Conservation (phyloP, 2,329 filamentous ascomycete genomes). For the Colletotrichum navitas region DNA sequence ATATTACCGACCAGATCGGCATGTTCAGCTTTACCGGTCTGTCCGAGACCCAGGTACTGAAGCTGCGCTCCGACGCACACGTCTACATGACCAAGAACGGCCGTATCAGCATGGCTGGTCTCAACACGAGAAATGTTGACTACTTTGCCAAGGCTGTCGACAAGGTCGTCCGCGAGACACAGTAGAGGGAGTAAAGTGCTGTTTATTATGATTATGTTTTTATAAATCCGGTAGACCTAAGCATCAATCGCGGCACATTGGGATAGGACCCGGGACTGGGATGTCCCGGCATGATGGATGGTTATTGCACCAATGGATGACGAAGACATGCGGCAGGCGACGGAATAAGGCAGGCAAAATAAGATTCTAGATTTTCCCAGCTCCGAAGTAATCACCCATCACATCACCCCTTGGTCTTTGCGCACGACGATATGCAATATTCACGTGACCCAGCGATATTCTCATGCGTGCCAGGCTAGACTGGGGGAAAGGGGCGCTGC, state of each 20-base stretch:
- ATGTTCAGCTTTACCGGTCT: slow-evolving; percentile 98
- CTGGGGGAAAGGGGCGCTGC: background rate
- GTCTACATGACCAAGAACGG: slow-evolving; percentile 98
- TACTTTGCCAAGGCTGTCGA: slow-evolving; percentile 94
- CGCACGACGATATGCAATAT: too few species aligned
- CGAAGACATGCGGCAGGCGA: slow-evolving; percentile 22
- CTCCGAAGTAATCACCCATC: slow-evolving; percentile 27
- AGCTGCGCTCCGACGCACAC: slow-evolving; percentile 77
- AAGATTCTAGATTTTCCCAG: slow-evolving; percentile 33
- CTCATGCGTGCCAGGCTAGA: background rate
- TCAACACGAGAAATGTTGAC: slow-evolving; percentile 92
- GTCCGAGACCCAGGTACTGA: slow-evolving; percentile 78
- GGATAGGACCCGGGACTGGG: slow-evolving; percentile 8
- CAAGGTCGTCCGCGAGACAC: slow-evolving; percentile 76
- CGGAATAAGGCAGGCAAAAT: slow-evolving; percentile 6
- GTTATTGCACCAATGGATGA: slow-evolving; percentile 3
- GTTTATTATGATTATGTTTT: background rate
- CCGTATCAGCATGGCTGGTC: slow-evolving; percentile 97
- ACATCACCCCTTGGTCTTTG: slow-evolving; percentile 11
- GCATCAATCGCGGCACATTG: background rate
- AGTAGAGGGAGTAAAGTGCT: slow-evolving; percentile 35
- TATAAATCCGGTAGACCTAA: background rate
- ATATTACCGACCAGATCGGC: slow-evolving; percentile 98
- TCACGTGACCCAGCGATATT: background rate
- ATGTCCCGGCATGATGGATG: slow-evolving; percentile 17